phyloP scores from a whole-genome alignment of 164 flowering plant genomes.

The Vitis labrusca region DNA sequence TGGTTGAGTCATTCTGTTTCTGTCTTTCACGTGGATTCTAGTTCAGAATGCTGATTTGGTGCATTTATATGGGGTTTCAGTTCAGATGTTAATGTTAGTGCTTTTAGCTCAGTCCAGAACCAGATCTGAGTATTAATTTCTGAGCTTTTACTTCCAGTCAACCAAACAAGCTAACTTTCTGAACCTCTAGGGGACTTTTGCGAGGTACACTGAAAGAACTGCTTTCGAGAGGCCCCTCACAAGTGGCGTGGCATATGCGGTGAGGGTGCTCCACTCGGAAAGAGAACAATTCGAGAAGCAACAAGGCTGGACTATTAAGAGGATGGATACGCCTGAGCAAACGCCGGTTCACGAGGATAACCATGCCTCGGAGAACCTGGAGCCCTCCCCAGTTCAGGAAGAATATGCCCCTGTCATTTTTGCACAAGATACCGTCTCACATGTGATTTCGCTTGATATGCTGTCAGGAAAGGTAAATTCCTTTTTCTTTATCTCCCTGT shows the following conservation, averaged over 20 bases:
- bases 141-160: not conserved
- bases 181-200: constrained; percentile 69
- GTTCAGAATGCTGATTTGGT: not conserved
- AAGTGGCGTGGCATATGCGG: constrained; percentile 98
- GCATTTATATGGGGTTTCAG: not conserved
- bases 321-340: constrained; percentile 65
- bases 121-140: constrained; percentile 5
- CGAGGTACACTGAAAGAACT: constrained; percentile 81
- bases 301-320: constrained; percentile 93
- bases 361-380: constrained; percentile 45
- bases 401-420: constrained; percentile 99
- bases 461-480: constrained; percentile 76
- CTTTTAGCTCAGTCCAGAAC: constrained; percentile 3
- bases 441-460: constrained; percentile 93
- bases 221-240: constrained; percentile 98
- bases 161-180: constrained; percentile 21
- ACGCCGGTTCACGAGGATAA: constrained; percentile 73
- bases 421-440: constrained; percentile 88
- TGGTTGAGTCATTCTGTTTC: not conserved
- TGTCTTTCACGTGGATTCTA: not conserved
- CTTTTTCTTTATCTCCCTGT: constrained; percentile 7
- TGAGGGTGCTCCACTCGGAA: constrained; percentile 80
- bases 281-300: constrained; percentile 83
- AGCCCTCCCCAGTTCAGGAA: constrained; percentile 72
- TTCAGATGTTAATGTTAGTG: not conserved